These are phyloP conservation scores for Rhodotorula sp. DNA, from an alignment of 1,284 basidiomycete species.

Conservation along the genomic window DNA sequence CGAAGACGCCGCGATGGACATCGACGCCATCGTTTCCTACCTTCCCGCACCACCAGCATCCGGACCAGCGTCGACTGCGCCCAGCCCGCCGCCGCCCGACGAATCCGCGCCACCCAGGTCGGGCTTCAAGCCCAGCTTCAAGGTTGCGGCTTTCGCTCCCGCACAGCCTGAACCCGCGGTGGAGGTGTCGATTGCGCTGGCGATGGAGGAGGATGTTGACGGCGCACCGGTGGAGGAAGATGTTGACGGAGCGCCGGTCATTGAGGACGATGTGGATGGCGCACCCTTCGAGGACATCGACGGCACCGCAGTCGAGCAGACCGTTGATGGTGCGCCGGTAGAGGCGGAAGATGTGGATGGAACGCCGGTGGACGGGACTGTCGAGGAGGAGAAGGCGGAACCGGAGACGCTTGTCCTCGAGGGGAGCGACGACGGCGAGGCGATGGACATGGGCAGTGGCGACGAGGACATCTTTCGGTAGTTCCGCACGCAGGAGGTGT, in stretches of 20 bases:
- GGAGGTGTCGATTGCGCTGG: constrained; percentile 35
- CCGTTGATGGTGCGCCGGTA: constrained; percentile 2
- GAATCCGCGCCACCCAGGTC: constrained; percentile 4
- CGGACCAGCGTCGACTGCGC: background rate
- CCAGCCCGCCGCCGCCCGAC: background rate
- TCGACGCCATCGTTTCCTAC: background rate
- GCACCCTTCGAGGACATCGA: constrained; percentile 11
- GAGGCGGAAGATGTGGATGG: background rate
- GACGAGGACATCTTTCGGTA: too few relatives aligned
- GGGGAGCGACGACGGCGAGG: too few relatives aligned
- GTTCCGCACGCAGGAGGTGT: too few relatives aligned
- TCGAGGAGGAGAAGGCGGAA: background rate
- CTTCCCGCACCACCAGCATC: background rate
- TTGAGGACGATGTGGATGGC: constrained; percentile 49
- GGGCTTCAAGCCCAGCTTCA: constrained; percentile 36
- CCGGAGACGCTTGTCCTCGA: too few relatives aligned
- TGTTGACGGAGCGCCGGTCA: constrained; percentile 50
- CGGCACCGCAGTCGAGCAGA: background rate
- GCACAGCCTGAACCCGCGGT: background rate
- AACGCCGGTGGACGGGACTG: background rate
- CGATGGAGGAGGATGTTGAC: constrained; percentile 8
- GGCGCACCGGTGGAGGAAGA: constrained; percentile 5
- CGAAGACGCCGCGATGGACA: background rate
- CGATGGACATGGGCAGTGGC: too few relatives aligned
- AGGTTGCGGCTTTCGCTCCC: constrained; percentile 4